A percentile compares a stretch with the other conserved stretches of the same genome.
Conservation (phyloP, 2,329 filamentous ascomycete genomes). For the Fusarium buxicola region DNA sequence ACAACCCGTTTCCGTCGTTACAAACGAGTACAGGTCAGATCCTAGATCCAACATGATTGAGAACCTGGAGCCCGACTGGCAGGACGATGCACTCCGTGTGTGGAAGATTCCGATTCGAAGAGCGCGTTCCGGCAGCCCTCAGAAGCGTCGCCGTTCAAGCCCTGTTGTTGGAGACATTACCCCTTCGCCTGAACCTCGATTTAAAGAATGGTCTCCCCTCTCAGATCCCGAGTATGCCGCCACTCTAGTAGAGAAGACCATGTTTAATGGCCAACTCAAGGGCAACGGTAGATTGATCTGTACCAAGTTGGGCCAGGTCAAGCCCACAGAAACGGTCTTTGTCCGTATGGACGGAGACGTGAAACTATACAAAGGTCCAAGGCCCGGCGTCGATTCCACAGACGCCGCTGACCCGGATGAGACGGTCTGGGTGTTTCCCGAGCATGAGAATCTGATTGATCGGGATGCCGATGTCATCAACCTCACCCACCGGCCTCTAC, state of each 20-base stretch:
- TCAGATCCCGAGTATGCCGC: conserved; percentile 49
- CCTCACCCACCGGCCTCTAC: conserved; percentile 61
- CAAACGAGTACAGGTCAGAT: conserved; percentile 72
- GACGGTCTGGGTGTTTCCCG: conserved; percentile 47
- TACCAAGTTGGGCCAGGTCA: conserved; percentile 45
- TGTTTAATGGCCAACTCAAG: conserved; percentile 51
- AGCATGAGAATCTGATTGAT: conserved; percentile 22
- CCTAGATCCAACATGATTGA: conserved; percentile 47
- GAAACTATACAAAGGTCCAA: conserved; percentile 76
- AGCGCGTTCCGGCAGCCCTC: conserved; percentile 50
- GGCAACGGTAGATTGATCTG: conserved; percentile 41
- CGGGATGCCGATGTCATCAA: conserved; percentile 20
- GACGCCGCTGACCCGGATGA: conserved; percentile 37
- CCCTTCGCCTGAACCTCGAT: conserved; percentile 4
- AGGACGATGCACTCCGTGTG: conserved; percentile 81
- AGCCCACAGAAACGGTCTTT: conserved; percentile 60
- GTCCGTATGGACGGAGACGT: conserved; percentile 72
- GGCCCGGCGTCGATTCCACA: conserved; percentile 26
- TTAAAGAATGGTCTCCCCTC: conserved; percentile 30
- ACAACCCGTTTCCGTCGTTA: conserved; percentile 79
- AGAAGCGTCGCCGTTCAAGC: conserved; percentile 49
- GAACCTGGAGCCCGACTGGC: conserved; percentile 71
- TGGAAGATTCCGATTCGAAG: conserved; percentile 77
- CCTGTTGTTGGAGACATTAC: conserved; percentile 23
- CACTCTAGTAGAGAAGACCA: conserved; percentile 49